These are phyloP conservation scores for Acanthamoeba triangularis DNA, from an alignment of 208 protist species.

Conservation along the genomic window DNA sequence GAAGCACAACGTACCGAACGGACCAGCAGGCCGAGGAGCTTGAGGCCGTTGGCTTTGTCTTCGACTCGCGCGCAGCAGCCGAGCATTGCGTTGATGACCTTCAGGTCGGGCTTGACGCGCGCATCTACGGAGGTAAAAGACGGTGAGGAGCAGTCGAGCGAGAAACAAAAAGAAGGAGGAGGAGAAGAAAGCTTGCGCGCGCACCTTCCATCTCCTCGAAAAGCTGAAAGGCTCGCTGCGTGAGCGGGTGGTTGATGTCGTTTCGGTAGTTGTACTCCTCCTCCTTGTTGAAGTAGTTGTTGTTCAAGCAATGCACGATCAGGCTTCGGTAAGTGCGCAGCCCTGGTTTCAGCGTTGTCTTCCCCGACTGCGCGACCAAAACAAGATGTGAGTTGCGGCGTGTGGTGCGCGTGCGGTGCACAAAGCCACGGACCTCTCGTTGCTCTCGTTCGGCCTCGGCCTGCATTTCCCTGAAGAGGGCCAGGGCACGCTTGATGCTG, in stretches of 20 bases:
- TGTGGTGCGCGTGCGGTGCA: not conserved
- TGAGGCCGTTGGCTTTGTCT: slow-evolving; percentile 16
- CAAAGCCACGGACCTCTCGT: not conserved
- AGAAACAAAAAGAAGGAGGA: not conserved
- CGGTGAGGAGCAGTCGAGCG: too few relatives aligned
- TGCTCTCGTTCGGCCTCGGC: not conserved
- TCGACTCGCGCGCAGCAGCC: slow-evolving; percentile 49
- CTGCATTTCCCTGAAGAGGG: slow-evolving; percentile 37
- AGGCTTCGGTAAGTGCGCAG: slow-evolving; percentile 13
- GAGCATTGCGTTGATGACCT: slow-evolving; percentile 48
- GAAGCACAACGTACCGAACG: not conserved
- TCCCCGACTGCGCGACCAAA: not conserved
- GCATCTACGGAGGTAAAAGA: not conserved
- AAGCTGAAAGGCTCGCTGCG: slow-evolving; percentile 20
- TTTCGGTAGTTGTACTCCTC: slow-evolving; percentile 70
- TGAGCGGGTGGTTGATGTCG: slow-evolving; percentile 58
- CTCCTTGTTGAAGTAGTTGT: slow-evolving; percentile 70
- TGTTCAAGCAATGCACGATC: slow-evolving; percentile 48
- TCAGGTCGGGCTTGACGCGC: slow-evolving; percentile 23
- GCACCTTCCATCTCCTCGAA: slow-evolving; percentile 59
- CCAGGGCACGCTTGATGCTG: slow-evolving; percentile 21
- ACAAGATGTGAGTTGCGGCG: not conserved
- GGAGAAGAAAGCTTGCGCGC: not conserved
- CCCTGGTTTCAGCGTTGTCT: not conserved
- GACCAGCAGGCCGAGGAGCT: slow-evolving; percentile 45